phyloP scores from a whole-genome alignment of 257 asterid genomes.

The Penstemon davidsonii region DNA sequence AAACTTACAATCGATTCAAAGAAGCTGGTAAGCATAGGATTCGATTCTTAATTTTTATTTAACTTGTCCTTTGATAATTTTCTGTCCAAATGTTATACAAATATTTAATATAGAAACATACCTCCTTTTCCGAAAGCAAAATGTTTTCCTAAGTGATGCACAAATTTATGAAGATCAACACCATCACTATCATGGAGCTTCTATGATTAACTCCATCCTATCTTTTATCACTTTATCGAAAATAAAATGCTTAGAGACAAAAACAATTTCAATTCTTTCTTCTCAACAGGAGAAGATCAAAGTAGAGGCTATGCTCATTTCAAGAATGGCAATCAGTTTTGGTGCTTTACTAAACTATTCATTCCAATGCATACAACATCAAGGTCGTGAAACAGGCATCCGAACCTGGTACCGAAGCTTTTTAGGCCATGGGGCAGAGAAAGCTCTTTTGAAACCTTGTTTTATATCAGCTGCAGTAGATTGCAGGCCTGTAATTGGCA shows the following conservation, averaged over 20 bases:
- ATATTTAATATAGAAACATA: too few relatives aligned
- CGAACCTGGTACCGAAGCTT: slow-evolving; percentile 89
- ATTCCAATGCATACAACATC: neutral
- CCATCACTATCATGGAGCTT: neutral
- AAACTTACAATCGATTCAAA: too few relatives aligned
- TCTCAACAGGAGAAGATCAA: neutral
- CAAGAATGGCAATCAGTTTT: neutral
- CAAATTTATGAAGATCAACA: neutral
- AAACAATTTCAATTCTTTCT: neutral
- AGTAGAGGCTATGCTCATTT: neutral
- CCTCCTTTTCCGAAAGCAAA: too few relatives aligned
- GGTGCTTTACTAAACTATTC: neutral
- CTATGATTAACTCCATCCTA: neutral
- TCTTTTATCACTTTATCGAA: neutral
- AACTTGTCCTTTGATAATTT: neutral
- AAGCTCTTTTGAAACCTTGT: slow-evolving; percentile 84
- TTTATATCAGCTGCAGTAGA: slow-evolving; percentile 70
- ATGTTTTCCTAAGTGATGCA: too few relatives aligned
- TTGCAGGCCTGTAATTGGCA: slow-evolving; percentile 55
- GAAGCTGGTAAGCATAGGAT: neutral
- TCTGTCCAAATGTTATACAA: neutral
- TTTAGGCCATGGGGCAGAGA: slow-evolving; percentile 88
- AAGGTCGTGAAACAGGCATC: neutral
- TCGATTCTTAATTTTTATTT: neutral
- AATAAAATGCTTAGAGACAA: neutral